Conservation (phyloP, 345 rosid genomes). For the Erodium maritimum region DNA sequence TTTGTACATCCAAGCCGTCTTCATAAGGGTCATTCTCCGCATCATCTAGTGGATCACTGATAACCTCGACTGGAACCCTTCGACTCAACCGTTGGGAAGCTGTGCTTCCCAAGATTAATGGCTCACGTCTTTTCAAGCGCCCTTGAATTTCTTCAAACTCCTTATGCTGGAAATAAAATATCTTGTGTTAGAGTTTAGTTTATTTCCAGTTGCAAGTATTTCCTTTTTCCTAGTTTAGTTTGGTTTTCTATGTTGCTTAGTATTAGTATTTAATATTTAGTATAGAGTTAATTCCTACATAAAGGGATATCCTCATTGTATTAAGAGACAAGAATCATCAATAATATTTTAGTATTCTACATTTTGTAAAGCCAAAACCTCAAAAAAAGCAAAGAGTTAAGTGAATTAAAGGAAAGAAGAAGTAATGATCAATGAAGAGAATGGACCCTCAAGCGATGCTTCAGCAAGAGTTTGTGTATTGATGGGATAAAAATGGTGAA, state of each 20-base stretch:
- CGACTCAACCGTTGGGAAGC: slow-evolving; percentile 76
- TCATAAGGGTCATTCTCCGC: slow-evolving; percentile 73
- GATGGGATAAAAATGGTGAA: slow-evolving; percentile 91
- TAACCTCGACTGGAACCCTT: slow-evolving; percentile 69
- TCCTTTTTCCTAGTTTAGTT: too few relatives aligned
- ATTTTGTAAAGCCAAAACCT: slow-evolving; percentile 3
- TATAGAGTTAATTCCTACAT: too few relatives aligned
- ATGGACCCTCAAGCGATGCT: slow-evolving; percentile 57
- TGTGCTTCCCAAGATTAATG: slow-evolving; percentile 66
- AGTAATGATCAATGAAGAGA: slow-evolving; percentile 4
- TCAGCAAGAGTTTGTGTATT: slow-evolving; percentile 71
- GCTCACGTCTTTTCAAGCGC: slow-evolving; percentile 66
- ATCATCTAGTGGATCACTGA: slow-evolving; percentile 77
- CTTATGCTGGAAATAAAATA: slow-evolving; percentile 56
- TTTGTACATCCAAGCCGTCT: slow-evolving; percentile 57
- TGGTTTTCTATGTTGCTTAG: too few relatives aligned
- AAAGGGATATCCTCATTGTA: too few relatives aligned
- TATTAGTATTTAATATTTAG: too few relatives aligned
- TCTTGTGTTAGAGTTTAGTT: too few relatives aligned
- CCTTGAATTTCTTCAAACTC: slow-evolving; percentile 94
- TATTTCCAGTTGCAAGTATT: too few relatives aligned
- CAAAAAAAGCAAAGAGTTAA: background rate
- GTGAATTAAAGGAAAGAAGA: slow-evolving; percentile 1
- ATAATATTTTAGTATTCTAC: too few relatives aligned
- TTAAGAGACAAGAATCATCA: too few relatives aligned